Percentiles rank a stretch among this genome's conserved stretches.
These are phyloP conservation scores for Amaranthus hypochondriacus DNA, from an alignment of 148 eudicot species.

Conservation along the genomic window DNA sequence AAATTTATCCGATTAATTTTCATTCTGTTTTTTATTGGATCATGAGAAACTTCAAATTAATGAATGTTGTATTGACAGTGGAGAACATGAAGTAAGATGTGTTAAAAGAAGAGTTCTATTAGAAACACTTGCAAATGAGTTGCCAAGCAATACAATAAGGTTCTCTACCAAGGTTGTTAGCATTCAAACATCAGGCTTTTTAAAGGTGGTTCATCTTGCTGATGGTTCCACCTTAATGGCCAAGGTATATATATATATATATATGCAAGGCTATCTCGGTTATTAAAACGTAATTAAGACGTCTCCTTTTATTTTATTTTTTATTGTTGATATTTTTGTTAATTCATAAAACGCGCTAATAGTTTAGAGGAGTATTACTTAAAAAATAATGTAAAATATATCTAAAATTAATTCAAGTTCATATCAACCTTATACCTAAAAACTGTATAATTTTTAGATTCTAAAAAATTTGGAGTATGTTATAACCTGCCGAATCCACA, in stretches of 20 bases:
- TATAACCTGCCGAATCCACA: too few relatives aligned
- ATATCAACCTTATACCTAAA: too few relatives aligned
- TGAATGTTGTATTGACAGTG: constrained; percentile 12
- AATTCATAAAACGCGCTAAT: too few relatives aligned
- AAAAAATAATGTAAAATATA: too few relatives aligned
- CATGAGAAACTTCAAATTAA: neutral
- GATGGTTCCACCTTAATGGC: constrained; percentile 41
- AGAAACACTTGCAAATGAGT: constrained; percentile 41
- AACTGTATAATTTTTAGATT: too few relatives aligned
- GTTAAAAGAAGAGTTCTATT: constrained; percentile 34
- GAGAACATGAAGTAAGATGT: constrained; percentile 31
- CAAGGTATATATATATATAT: constrained; percentile 15
- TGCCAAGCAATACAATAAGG: constrained; percentile 40
- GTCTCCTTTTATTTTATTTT: too few relatives aligned
- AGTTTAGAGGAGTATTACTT: too few relatives aligned
- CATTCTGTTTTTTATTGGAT: neutral
- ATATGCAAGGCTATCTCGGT: too few relatives aligned
- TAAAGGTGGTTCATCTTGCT: constrained; percentile 44
- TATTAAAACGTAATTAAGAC: neutral
- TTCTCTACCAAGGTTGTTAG: constrained; percentile 42
- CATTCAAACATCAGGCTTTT: constrained; percentile 32
- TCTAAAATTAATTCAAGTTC: too few relatives aligned
- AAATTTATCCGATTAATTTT: neutral
- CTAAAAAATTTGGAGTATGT: too few relatives aligned
- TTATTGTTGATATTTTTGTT: too few relatives aligned